Conservation (phyloP, 805 yeast genomes). For the Schizosaccharomyces octosporus region DNA sequence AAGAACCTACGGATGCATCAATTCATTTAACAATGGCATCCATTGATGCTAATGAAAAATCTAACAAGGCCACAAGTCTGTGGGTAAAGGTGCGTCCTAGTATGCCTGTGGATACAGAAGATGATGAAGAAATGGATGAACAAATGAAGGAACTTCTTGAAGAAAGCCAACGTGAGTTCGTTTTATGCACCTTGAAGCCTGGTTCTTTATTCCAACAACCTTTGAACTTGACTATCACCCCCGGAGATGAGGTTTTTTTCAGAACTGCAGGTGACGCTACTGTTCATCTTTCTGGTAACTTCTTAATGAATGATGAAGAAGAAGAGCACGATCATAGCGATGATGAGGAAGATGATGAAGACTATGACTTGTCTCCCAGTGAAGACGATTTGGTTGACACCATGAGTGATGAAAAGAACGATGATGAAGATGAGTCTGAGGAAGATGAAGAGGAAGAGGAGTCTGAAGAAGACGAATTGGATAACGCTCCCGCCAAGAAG, state of each 20-base stretch:
- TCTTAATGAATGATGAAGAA: constrained; percentile 29
- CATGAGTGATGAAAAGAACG: constrained; percentile 13
- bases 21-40: constrained; percentile 84
- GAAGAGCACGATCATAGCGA: constrained; percentile 12
- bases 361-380: constrained; percentile 10
- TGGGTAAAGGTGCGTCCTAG: constrained; percentile 29
- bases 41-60: constrained; percentile 66
- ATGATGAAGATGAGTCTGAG: constrained; percentile 13
- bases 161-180: constrained; percentile 25
- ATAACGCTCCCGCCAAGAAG: constrained; percentile 5
- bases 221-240: constrained; percentile 66
- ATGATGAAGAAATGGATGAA: constrained; percentile 6
- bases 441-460: constrained; percentile 9
- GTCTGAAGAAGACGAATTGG: constrained; percentile 14
- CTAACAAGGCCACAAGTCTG: constrained; percentile 49
- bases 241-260: constrained; percentile 82
- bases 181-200: constrained; percentile 79
- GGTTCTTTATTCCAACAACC: constrained; percentile 48
- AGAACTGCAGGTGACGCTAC: constrained; percentile 55
- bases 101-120: constrained; percentile 4
- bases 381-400: constrained; percentile 22
- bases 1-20: neutral
- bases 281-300: constrained; percentile 80
- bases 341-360: constrained; percentile 8
- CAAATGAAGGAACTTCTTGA: constrained; percentile 8